Evolutionary conservation across 495 filamentous ascomycete species (phyloP).

Genomic region (Talaromyces adpressus): DNA sequence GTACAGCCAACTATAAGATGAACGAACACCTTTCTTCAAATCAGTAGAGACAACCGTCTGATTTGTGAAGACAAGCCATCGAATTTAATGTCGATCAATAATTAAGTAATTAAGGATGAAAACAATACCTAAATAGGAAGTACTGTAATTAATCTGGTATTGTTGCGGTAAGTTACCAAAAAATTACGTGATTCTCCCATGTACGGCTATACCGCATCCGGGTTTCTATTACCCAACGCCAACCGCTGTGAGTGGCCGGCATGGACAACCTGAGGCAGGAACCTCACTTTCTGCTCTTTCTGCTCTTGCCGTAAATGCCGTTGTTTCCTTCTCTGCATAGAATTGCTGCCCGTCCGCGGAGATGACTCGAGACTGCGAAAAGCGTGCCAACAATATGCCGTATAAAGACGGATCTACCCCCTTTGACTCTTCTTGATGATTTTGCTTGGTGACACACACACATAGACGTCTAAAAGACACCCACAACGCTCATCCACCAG

Average conservation of each 20-base stretch:
- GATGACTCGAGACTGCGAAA: not conserved
- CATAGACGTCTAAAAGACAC: not conserved
- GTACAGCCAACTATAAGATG: not conserved
- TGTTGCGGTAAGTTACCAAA: not conserved
- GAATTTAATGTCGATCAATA: not conserved
- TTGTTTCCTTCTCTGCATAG: not conserved
- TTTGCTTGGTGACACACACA: not conserved
- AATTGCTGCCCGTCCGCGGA: conserved; percentile 1
- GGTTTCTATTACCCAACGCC: conserved; percentile 38
- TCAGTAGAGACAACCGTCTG: not conserved
- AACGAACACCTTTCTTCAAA: not conserved
- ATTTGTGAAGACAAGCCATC: not conserved
- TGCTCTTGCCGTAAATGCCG: not conserved
- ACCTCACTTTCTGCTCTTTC: not conserved
- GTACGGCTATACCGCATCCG: conserved; percentile 17
- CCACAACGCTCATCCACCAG: not conserved
- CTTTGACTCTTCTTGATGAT: not conserved
- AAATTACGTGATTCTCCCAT: not conserved
- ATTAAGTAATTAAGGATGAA: too few species aligned
- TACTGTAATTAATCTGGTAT: not conserved
- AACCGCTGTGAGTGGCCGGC: conserved; percentile 8
- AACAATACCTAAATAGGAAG: too few species aligned
- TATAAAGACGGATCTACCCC: not conserved
- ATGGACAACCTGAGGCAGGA: conserved; percentile 22
- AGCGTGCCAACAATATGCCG: not conserved